Percentiles rank a stretch among this genome's conserved stretches.
phyloP scores from a whole-genome alignment of 768 basidiomycete genomes.

The Auricularia auricula-judae region DNA sequence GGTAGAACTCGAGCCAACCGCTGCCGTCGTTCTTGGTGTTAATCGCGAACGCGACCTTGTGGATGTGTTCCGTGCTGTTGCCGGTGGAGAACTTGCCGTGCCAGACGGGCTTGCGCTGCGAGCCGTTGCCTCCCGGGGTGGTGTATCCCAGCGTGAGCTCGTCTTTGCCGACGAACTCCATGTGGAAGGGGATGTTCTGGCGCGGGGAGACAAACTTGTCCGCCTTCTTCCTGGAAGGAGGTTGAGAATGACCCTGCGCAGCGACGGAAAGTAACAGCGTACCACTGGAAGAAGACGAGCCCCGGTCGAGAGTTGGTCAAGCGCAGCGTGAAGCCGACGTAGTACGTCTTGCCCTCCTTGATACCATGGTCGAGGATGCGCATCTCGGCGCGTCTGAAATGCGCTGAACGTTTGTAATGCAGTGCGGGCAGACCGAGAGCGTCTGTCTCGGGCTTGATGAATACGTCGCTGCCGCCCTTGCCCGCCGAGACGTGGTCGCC shows the following conservation, averaged over 20 bases:
- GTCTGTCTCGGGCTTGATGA: not conserved
- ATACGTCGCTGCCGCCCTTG: not conserved
- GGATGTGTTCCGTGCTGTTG: not conserved
- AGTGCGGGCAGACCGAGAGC: not conserved
- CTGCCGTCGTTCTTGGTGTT: not conserved
- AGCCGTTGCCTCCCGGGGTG: not conserved
- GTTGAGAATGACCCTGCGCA: not conserved
- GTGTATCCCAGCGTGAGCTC: not conserved
- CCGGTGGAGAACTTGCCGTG: not conserved
- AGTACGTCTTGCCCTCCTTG: not conserved
- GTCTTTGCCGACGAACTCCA: not conserved
- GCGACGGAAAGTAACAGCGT: not conserved
- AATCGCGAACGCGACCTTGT: not conserved
- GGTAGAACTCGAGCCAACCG: constrained; percentile 1
- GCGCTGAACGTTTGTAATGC: not conserved
- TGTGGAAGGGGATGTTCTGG: not conserved
- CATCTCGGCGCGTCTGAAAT: not conserved
- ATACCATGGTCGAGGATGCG: not conserved
- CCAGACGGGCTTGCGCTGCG: not conserved
- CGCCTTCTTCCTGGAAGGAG: not conserved
- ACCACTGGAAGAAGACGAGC: not conserved
- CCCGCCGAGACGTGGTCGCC: not conserved
- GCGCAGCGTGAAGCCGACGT: not conserved
- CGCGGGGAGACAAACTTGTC: not conserved
- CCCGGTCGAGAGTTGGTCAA: not conserved